Conservation (phyloP, 495 filamentous ascomycete species). For the Penicillium simplicissimum region DNA sequence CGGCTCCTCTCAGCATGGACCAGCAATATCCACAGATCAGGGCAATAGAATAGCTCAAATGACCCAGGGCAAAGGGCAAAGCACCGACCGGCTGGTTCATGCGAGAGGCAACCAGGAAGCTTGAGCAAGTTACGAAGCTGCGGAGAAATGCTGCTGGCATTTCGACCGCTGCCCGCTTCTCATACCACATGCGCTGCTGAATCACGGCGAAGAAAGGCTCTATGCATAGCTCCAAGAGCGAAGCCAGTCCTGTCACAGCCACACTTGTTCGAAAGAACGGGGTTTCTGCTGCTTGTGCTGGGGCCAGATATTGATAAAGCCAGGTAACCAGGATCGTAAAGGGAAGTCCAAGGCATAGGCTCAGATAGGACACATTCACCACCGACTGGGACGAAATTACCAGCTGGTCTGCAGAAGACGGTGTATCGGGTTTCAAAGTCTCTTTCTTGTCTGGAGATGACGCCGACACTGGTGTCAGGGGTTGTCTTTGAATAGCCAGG, state of each 20-base stretch:
- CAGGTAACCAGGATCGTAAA: slow-evolving; percentile 60
- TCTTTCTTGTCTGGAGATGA: slow-evolving; percentile 16
- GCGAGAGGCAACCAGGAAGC: slow-evolving; percentile 58
- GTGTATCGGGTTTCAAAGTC: background rate
- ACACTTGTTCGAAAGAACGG: slow-evolving; percentile 66
- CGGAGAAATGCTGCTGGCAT: slow-evolving; percentile 72
- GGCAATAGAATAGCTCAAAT: slow-evolving; percentile 70
- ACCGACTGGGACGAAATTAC: slow-evolving; percentile 60
- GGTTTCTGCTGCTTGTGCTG: slow-evolving; percentile 52
- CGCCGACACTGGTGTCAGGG: slow-evolving; percentile 31
- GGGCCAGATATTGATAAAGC: slow-evolving; percentile 63
- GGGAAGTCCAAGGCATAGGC: slow-evolving; percentile 66
- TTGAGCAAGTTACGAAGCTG: slow-evolving; percentile 68
- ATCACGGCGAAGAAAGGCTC: slow-evolving; percentile 86
- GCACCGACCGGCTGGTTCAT: slow-evolving; percentile 60
- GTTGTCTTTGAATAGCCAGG: slow-evolving; percentile 80
- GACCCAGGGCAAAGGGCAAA: slow-evolving; percentile 86
- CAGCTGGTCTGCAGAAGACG: slow-evolving; percentile 13
- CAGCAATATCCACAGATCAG: slow-evolving; percentile 67
- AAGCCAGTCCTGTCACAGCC: slow-evolving; percentile 69
- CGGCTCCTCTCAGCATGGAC: slow-evolving; percentile 45
- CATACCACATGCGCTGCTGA: slow-evolving; percentile 78
- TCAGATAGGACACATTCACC: slow-evolving; percentile 84
- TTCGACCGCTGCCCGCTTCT: slow-evolving; percentile 77
- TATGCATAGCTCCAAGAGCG: slow-evolving; percentile 73